Conservation (phyloP, 2,329 filamentous ascomycete species). For the Diaporthe australafricana region DNA sequence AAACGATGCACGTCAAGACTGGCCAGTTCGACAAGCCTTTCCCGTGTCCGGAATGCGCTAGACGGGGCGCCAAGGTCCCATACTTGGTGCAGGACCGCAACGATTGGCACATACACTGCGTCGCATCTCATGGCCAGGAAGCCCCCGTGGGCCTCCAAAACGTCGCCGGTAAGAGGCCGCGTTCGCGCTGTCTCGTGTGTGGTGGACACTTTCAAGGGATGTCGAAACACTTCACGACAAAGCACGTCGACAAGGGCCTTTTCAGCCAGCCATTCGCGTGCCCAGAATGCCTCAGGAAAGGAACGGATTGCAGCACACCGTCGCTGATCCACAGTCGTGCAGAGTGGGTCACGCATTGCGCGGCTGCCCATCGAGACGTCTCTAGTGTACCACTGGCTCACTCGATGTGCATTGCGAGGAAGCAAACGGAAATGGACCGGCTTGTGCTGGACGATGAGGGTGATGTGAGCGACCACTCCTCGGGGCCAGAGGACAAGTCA, state of each 20-base stretch:
- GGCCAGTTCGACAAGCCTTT: background rate
- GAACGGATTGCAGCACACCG: background rate
- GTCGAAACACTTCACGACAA: background rate
- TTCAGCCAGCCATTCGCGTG: background rate
- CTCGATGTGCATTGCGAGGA: background rate
- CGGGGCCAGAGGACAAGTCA: too few relatives aligned
- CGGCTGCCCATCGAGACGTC: background rate
- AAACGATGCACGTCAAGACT: background rate
- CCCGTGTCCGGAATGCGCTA: background rate
- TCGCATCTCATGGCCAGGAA: background rate
- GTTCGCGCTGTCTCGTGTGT: background rate
- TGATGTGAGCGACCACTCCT: too few relatives aligned
- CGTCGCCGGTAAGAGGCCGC: background rate
- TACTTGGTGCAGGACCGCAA: constrained; percentile 1
- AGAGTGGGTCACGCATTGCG: background rate
- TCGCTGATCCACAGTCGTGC: background rate
- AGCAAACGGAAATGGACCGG: background rate
- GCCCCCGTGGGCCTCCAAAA: background rate
- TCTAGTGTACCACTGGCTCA: background rate
- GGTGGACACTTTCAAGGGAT: background rate
- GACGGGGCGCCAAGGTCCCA: background rate
- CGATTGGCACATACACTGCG: background rate
- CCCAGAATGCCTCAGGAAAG: background rate
- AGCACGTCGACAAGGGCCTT: background rate
- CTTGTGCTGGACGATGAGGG: background rate